Evolutionary conservation across 2,329 filamentous ascomycete species (phyloP), one percentile per base, ranked within the genome.

Genomic region (Talaromyces sp.): DNA sequence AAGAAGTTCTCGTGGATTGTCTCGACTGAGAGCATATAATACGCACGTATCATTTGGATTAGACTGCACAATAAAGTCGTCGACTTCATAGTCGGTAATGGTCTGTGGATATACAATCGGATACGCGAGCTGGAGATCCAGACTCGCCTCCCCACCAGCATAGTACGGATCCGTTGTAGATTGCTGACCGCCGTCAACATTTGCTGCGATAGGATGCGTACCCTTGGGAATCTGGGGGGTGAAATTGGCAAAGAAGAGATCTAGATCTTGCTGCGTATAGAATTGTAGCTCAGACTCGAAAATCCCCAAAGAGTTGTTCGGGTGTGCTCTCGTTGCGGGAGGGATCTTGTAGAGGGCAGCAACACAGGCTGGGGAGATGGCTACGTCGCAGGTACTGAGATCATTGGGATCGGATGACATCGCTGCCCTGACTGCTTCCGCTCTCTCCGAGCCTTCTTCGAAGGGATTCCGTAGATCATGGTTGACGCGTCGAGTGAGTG

Each of bases 301-400:
- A 39, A 86, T 79, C 42, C 81, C 83, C 54, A 81, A 77, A 23
- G 75, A 79, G 69, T 85, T 85, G 70, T 80, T 79, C 14, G 76
- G 67, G 42, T 72, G 69, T 31, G 74, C 71, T 6, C 69, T 72
- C 14, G 76, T 78, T 16, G 35, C 56, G 14, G 76, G 67, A 14
- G 82, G 77, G 56, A 80, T 78, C 2, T 73, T 68, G 67, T 82
- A 83, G 21, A 84, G 73, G 5, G 82, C 78, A 42, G 79, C 78
- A 55, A 86, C 76, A 66, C 85, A 88, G 42, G 79, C 78, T 0
- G 84, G 83, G 0, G 84, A 86, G 65, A 87, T 85, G 68, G 82
- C 80, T 16, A 73, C 72, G 66, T 84, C 80, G 68, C 86, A 88
- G 25, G 70, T 71, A 40, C 46, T 63, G 61, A 63, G 61, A 63